phyloP scores from a whole-genome alignment of 2,329 filamentous ascomycete genomes.

The Penicillium rolfsii region DNA sequence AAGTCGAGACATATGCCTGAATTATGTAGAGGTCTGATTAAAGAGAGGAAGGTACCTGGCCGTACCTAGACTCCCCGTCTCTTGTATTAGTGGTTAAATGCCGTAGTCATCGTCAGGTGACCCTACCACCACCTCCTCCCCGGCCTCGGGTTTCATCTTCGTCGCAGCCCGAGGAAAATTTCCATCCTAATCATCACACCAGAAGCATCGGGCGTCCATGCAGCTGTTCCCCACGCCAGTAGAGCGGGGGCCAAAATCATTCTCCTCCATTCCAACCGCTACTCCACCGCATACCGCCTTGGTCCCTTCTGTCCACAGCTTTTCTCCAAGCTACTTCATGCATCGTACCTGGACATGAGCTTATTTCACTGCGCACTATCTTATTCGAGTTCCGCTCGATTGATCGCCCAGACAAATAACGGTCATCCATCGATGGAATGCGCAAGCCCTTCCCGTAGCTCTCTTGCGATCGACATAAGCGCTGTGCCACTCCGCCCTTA shows the following conservation, averaged over 20 bases:
- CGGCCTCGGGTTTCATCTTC: constrained; percentile 3
- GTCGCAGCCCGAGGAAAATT: constrained; percentile 12
- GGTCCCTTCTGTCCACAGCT: constrained; percentile 6
- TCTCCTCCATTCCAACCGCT: constrained; percentile 6
- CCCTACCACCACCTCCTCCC: not conserved
- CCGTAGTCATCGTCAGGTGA: not conserved
- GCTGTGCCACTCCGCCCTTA: constrained; percentile 25
- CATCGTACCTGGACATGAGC: constrained; percentile 17
- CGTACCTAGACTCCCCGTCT: not conserved
- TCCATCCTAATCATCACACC: not conserved
- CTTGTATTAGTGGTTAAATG: too few species aligned
- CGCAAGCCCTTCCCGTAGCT: constrained; percentile 29
- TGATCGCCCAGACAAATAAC: not conserved
- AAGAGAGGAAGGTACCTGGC: not conserved
- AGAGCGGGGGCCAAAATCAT: constrained; percentile 15
- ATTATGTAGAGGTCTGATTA: not conserved
- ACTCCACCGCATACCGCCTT: constrained; percentile 23
- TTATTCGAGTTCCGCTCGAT: constrained; percentile 4
- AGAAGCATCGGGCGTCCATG: constrained; percentile 34
- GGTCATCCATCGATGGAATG: constrained; percentile 27
- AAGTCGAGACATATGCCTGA: not conserved
- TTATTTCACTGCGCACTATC: constrained; percentile 14
- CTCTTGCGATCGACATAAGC: constrained; percentile 34
- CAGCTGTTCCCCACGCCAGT: constrained; percentile 33
- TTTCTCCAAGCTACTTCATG: constrained; percentile 2